Base-by-base conservation (phyloP, 768 basidiomycete species). In the Mycena venus region DNA sequence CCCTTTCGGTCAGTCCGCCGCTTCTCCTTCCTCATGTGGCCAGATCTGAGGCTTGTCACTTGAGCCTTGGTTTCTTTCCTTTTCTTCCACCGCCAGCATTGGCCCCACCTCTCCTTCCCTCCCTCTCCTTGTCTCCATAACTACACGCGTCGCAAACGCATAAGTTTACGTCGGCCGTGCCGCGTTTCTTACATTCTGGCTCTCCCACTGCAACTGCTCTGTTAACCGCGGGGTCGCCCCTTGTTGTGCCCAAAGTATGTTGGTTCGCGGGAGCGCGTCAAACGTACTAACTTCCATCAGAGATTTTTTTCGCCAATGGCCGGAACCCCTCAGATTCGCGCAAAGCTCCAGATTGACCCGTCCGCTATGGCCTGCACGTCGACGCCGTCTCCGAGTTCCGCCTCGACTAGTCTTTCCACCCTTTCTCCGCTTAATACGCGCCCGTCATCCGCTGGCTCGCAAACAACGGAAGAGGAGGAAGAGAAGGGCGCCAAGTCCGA, bases 401-500 rank as follows among this genome's bases (percentile, higher is more conserved):
- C 80, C 19, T 76, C 72, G 17, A 78, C 78, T 27, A 77, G 75
- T 27, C 80, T 77, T 29, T 72, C 53, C 19, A 76, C 74, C 31
- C 79, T 38, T 2, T 85, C 85, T n/a, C 84, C 83, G 25, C 73
- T 79, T 15, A 82, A 67, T 34, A 62, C 75, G 15, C 81, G 75
- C 14, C 79, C 81, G 31, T 77, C 75, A 58, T 79, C 80, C 31
- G 70, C 79, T 59, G 61, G 80, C 27, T 81, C 80, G 27, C 78
- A 78, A 21, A 74, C 66, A 17, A 77, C 78, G 14, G 81, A 83
- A 36, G 78, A 75, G 40, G 83, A 84, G 53, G 83, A 82, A 40
- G 82, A 83, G 34, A 80, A 79, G 70, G 83, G 83, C 38, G 79
- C 85, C 34, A 76, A 80, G 4, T 82, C 86, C 38, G 73, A 68